These are phyloP conservation scores for Bisporella sp. DNA, from an alignment of 2,329 filamentous ascomycete species.

Conservation along the genomic window DNA sequence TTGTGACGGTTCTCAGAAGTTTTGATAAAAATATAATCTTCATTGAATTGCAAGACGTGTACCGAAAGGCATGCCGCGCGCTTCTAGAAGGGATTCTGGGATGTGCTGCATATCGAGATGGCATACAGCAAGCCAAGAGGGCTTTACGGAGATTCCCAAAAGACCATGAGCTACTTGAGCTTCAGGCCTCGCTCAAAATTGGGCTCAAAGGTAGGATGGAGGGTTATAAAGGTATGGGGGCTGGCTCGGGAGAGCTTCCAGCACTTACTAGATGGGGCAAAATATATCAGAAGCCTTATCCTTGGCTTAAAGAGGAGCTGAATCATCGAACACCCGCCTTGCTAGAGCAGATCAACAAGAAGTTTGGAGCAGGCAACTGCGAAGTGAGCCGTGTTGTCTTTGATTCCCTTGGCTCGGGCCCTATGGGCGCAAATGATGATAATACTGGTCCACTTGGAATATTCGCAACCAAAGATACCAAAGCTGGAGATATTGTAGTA, in stretches of 20 bases:
- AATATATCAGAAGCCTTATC: slow-evolving; percentile 21
- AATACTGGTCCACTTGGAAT: slow-evolving; percentile 22
- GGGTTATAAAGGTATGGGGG: neutral
- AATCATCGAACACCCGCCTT: slow-evolving; percentile 12
- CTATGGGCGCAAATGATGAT: neutral
- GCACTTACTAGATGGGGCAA: slow-evolving; percentile 7
- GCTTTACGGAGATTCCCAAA: slow-evolving; percentile 13
- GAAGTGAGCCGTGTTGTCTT: slow-evolving; percentile 15
- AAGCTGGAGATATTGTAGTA: slow-evolving; percentile 16
- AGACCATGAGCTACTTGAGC: slow-evolving; percentile 10
- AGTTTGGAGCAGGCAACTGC: neutral
- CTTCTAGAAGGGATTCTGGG: slow-evolving; percentile 12
- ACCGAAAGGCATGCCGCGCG: slow-evolving; percentile 7
- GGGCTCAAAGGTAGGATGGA: neutral
- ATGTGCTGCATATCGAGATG: slow-evolving; percentile 20
- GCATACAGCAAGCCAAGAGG: slow-evolving; percentile 9
- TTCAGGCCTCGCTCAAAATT: neutral
- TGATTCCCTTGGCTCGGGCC: neutral
- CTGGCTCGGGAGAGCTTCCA: neutral
- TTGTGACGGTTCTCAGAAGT: neutral
- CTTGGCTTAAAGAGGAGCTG: slow-evolving; percentile 18
- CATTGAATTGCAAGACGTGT: slow-evolving; percentile 11
- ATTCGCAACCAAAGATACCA: slow-evolving; percentile 20
- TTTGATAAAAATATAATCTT: slow-evolving; percentile 5
- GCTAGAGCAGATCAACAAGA: slow-evolving; percentile 15